Percentiles rank a stretch among this genome's conserved stretches.
These are phyloP conservation scores for Aspergillus sp. DNA, from an alignment of 2,329 filamentous ascomycete species.

Conservation along the genomic window DNA sequence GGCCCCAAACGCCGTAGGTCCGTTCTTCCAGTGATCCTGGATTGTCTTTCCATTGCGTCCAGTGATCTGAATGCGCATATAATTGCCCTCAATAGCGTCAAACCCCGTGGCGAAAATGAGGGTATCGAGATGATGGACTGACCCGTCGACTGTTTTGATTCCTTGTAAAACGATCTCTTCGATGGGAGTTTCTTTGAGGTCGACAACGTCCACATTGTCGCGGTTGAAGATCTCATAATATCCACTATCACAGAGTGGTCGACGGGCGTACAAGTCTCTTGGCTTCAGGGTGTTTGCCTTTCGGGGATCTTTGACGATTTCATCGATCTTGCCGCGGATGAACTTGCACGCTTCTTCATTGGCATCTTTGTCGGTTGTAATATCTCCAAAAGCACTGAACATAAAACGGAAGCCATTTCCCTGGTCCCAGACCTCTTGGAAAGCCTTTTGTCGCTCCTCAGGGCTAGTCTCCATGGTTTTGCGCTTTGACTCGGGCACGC, in stretches of 20 bases:
- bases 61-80: conserved; percentile 27
- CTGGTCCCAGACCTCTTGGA: conserved; percentile 16
- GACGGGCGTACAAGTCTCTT: conserved; percentile 10
- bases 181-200: conserved; percentile 13
- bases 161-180: conserved; percentile 4
- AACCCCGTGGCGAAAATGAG: conserved; percentile 40
- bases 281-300: conserved; percentile 12
- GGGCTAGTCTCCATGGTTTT: not conserved
- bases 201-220: conserved; percentile 25
- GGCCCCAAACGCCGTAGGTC: conserved; percentile 9
- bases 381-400: conserved; percentile 15
- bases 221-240: conserved; percentile 29
- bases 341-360: conserved; percentile 13
- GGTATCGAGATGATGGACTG: conserved; percentile 31
- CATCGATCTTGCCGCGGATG: conserved; percentile 12
- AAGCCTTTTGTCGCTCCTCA: conserved; percentile 1
- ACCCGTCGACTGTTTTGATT: not conserved
- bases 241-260: conserved; percentile 13
- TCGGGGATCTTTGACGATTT: conserved; percentile 8
- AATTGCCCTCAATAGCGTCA: conserved; percentile 33
- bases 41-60: too few species aligned
- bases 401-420: conserved; percentile 29
- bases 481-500: conserved; percentile 4
- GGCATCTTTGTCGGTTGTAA: conserved; percentile 6
- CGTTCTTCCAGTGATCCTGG: too few species aligned